These are phyloP conservation scores for Paraphoma chrysanthemicola DNA, from an alignment of 2,329 filamentous ascomycete species.

Conservation along the genomic window DNA sequence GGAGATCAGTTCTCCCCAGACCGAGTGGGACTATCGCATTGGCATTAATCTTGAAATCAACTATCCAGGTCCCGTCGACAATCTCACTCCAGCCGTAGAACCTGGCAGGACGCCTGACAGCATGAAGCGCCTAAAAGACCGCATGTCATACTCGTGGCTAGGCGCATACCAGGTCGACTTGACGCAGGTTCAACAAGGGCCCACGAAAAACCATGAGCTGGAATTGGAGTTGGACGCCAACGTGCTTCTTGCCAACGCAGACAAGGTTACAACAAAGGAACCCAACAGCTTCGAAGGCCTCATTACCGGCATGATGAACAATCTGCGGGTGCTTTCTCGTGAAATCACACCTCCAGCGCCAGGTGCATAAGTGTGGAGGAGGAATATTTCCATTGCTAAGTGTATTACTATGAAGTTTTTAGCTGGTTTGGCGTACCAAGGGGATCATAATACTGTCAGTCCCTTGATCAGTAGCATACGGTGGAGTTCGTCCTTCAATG, in stretches of 20 bases:
- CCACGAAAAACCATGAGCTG: constrained; percentile 77
- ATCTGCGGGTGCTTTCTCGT: constrained; percentile 53
- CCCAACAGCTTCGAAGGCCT: constrained; percentile 62
- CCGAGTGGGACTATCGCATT: constrained; percentile 86
- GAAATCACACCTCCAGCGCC: constrained; percentile 36
- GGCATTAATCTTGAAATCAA: constrained; percentile 95
- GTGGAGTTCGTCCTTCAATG: constrained; percentile 35
- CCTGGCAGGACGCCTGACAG: constrained; percentile 47
- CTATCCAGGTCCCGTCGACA: constrained; percentile 70
- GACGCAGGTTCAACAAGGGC: constrained; percentile 76
- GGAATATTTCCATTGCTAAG: not conserved
- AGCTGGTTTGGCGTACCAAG: constrained; percentile 7
- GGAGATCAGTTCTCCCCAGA: constrained; percentile 81
- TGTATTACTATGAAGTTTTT: constrained; percentile 18
- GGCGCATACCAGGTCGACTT: constrained; percentile 85
- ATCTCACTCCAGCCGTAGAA: constrained; percentile 54
- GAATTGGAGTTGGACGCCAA: constrained; percentile 76
- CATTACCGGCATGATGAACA: constrained; percentile 77
- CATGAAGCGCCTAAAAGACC: constrained; percentile 80
- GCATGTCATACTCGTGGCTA: constrained; percentile 87
- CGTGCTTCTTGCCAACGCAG: constrained; percentile 71
- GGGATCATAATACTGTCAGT: constrained; percentile 1
- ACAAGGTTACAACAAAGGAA: constrained; percentile 61
- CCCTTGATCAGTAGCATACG: constrained; percentile 16
- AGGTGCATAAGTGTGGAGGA: constrained; percentile 1